phyloP scores from a whole-genome alignment of 2,329 filamentous ascomycete species.

The Trichoderma sp. region DNA sequence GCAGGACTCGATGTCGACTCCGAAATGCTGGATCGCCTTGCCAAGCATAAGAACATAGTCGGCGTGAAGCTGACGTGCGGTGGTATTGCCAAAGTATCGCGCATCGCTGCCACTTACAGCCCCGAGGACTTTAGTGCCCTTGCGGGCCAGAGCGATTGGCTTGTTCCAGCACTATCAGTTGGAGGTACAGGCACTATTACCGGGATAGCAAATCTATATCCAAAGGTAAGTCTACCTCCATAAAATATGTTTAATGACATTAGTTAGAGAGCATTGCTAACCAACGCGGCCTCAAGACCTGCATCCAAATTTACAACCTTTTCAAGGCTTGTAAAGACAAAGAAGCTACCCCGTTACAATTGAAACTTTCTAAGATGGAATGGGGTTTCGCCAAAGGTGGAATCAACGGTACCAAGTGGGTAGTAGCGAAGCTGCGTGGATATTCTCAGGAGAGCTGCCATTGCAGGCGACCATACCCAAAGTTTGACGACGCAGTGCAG shows the following conservation, averaged over 20 bases:
- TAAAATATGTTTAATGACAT: not conserved
- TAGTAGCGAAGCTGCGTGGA: constrained; percentile 58
- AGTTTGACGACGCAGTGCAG: constrained; percentile 45
- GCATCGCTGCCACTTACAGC: constrained; percentile 57
- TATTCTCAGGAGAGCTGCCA: constrained; percentile 56
- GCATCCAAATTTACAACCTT: constrained; percentile 54
- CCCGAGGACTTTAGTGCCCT: constrained; percentile 64
- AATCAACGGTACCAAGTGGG: constrained; percentile 65
- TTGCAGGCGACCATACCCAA: constrained; percentile 59
- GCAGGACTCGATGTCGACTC: constrained; percentile 70
- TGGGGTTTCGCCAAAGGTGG: constrained; percentile 61
- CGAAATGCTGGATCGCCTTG: constrained; percentile 58
- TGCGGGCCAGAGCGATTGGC: constrained; percentile 75
- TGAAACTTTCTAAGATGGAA: constrained; percentile 56
- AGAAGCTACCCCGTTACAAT: constrained; percentile 55
- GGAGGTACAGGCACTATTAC: constrained; percentile 65
- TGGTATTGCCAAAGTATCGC: constrained; percentile 72
- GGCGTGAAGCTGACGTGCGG: constrained; percentile 75
- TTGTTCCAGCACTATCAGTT: constrained; percentile 62
- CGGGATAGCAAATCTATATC: constrained; percentile 66
- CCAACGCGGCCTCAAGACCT: constrained; percentile 40
- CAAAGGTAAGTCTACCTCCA: constrained; percentile 46
- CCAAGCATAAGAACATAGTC: constrained; percentile 65
- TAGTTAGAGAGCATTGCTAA: not conserved
- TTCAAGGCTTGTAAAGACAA: constrained; percentile 51